These are phyloP conservation scores for Cladosporium sp. DNA, from an alignment of 2,329 filamentous ascomycete genomes.

Conservation along the genomic window DNA sequence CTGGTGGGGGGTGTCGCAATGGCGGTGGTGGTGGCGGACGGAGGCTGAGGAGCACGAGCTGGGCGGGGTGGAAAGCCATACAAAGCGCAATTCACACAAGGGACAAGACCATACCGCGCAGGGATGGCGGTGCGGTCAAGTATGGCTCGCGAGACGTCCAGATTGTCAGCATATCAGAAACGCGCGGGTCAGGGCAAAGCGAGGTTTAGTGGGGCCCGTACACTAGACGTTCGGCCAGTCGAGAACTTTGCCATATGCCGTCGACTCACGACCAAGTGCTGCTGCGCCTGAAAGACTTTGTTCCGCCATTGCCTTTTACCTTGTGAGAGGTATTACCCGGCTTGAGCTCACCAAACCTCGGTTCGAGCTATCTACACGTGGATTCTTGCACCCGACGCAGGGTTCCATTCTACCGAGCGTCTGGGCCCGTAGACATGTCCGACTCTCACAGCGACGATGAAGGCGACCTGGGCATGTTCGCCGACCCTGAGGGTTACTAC, in stretches of 20 bases:
- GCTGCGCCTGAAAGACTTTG: neutral
- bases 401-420: slow-evolving; percentile 7
- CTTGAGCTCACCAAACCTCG: neutral
- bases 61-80: neutral
- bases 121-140: neutral
- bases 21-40: slow-evolving; percentile 1
- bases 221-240: neutral
- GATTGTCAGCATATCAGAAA: neutral
- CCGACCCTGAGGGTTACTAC: slow-evolving; percentile 78
- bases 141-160: neutral
- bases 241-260: slow-evolving; percentile 2
- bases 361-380: neutral
- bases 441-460: slow-evolving; percentile 25
- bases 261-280: neutral
- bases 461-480: slow-evolving; percentile 49
- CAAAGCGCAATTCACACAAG: neutral
- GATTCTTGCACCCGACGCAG: slow-evolving; percentile 4
- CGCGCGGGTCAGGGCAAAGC: no score
- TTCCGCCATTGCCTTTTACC: neutral
- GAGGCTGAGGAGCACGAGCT: neutral
- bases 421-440: slow-evolving; percentile 6
- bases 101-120: neutral
- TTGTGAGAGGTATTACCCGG: neutral
- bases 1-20: neutral
- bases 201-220: neutral